Evolutionary conservation across 768 basidiomycete genomes (phyloP), one percentile per base, ranked within the genome.

Genomic region (Tricholoma furcatifolium): DNA sequence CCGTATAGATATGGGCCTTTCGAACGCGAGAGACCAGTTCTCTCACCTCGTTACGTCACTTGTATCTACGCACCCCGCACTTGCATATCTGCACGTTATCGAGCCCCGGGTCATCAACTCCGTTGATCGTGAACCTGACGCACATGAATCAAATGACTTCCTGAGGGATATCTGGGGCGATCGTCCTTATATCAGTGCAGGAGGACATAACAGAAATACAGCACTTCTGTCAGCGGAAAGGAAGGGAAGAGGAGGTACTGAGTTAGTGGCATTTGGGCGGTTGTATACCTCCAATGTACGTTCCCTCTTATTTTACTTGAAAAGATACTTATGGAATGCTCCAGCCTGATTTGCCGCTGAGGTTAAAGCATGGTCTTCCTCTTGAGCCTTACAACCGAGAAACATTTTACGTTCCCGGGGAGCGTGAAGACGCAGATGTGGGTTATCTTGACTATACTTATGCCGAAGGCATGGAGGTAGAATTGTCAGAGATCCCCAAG

Each of bases 21-120:
- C 59, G 2, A 73, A 85, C 50, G 83, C 82, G 0, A 65, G 75
- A 7, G 81, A 82, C 0, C 78, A 78, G 6, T 87, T 80, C 68
- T 56, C 69, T 0, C 74, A 84, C 64, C 55, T 85, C 31, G 72
- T 79, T 18, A 48, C 66, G 6, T 50, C 74, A 35, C 53, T 86
- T 30, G 66, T 64, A 20, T 51, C 65, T 14, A 53, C 56, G 4
- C 70, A 75, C 58, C 78, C 82, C 3, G 53, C 73, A 23, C 60
- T 74, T 17, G 80, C 81, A 0, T 85, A 84, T 63, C 55, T 85
- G 5, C 82, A 84, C 54, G 57, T 76, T 24, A 60, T 74, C 42
- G 78, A 83, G 55, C 70, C 76, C 15, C 66, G 70, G 2, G 47
- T 66, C 15, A 24, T 55, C 17, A 57, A 61, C 39, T 50, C 17